Conservation (phyloP, 805 yeast genomes). For the Ogataea pilisensis region DNA sequence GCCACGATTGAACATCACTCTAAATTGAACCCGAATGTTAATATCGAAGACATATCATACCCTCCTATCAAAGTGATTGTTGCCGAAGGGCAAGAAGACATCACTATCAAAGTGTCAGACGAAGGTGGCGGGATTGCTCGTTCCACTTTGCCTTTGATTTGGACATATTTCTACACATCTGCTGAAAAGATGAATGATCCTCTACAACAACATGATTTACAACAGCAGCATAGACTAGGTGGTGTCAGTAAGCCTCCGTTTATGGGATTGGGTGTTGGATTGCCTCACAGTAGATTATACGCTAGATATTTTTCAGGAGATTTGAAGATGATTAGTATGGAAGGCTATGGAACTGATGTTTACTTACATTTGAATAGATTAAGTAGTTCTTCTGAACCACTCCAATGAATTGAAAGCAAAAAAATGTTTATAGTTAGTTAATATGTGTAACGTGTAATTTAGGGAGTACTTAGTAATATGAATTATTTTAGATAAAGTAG, state of each 20-base stretch:
- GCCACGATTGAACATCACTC: conserved; percentile 85
- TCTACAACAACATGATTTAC: background rate
- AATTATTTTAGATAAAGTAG: no score
- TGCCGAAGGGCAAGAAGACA: conserved; percentile 85
- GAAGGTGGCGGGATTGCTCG: conserved; percentile 95
- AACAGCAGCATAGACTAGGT: conserved; percentile 22
- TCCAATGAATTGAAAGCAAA: conserved; percentile 40
- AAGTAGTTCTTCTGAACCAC: conserved; percentile 68
- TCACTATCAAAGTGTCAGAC: conserved; percentile 84
- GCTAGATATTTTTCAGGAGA: conserved; percentile 92
- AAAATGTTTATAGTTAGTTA: no score
- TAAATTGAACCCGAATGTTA: conserved; percentile 44
- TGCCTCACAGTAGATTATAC: conserved; percentile 80
- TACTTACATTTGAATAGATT: conserved; percentile 80
- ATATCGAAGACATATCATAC: conserved; percentile 60
- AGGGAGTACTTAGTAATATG: background rate
- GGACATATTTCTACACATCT: conserved; percentile 91
- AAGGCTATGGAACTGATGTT: conserved; percentile 92
- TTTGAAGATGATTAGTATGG: conserved; percentile 82
- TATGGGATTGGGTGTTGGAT: conserved; percentile 93
- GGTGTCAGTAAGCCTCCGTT: conserved; percentile 62
- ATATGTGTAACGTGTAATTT: background rate
- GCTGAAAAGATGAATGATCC: conserved; percentile 58
- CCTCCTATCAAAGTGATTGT: conserved; percentile 86
- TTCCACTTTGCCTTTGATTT: conserved; percentile 74